These are phyloP conservation scores for Backusella morwellensis DNA, from an alignment of 192 early-diverging fungal genomes.

Conservation along the genomic window DNA sequence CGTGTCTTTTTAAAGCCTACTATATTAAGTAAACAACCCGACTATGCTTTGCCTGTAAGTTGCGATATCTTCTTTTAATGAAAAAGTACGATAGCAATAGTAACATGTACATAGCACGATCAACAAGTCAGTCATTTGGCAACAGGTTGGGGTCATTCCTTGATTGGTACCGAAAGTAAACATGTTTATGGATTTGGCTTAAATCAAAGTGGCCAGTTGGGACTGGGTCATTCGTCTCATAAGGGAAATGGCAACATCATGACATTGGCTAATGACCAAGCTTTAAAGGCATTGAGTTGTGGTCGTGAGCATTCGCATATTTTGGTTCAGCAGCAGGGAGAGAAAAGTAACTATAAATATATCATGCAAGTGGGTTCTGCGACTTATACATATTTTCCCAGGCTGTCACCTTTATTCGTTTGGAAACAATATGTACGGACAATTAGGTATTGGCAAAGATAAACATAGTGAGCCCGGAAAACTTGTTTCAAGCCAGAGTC, in stretches of 20 bases:
- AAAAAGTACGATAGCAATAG: not conserved
- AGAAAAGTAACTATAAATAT: not conserved
- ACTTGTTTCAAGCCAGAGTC: conserved; percentile 20
- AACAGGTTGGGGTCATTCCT: conserved; percentile 36
- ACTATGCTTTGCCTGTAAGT: conserved; percentile 23
- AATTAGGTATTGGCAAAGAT: conserved; percentile 53
- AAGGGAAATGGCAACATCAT: not conserved
- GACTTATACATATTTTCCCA: not conserved
- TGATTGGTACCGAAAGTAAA: conserved; percentile 9
- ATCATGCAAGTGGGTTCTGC: not conserved
- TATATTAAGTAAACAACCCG: conserved; percentile 9
- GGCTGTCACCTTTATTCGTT: conserved; percentile 43
- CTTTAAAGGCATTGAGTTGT: conserved; percentile 43
- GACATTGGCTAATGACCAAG: not conserved
- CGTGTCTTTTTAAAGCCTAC: conserved; percentile 3
- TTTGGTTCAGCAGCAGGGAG: not conserved
- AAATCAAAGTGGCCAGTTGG: conserved; percentile 31
- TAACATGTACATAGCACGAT: not conserved
- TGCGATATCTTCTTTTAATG: not conserved
- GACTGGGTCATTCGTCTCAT: conserved; percentile 4
- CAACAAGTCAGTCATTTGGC: conserved; percentile 26
- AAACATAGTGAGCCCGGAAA: conserved; percentile 28
- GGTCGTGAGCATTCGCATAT: conserved; percentile 71
- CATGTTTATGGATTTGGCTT: conserved; percentile 31
- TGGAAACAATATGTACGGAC: conserved; percentile 70